A percentile compares a stretch with the other conserved stretches of the same genome.
Evolutionary conservation across 306 rosid genomes (phyloP).

Genomic region (Pachyrhizus erosus): DNA sequence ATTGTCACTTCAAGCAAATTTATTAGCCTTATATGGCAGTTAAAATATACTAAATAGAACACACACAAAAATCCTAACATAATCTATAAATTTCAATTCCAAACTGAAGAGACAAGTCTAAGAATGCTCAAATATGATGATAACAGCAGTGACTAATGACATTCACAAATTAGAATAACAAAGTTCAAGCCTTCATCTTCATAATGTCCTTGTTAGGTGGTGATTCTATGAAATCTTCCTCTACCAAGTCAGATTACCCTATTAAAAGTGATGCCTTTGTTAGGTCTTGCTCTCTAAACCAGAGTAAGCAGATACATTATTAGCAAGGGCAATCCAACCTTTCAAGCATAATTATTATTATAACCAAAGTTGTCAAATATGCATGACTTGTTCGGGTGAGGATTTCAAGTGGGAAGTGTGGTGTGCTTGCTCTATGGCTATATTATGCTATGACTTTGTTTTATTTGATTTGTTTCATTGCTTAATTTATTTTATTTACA

Average conservation of each 20-base stretch:
- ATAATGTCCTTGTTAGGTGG: not conserved
- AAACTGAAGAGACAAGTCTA: not conserved
- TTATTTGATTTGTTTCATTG: no score
- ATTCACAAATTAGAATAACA: conserved; percentile 37
- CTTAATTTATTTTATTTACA: no score
- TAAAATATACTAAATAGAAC: not conserved
- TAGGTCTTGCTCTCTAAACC: not conserved
- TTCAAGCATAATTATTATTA: no score
- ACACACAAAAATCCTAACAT: not conserved
- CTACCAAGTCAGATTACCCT: not conserved
- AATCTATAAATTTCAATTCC: not conserved
- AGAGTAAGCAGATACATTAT: not conserved
- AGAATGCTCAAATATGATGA: not conserved
- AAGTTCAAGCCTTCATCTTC: conserved; percentile 27
- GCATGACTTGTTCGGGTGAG: no score
- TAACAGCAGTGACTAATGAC: conserved; percentile 35
- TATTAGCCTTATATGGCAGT: not conserved
- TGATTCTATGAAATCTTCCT: conserved; percentile 35
- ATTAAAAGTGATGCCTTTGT: conserved; percentile 24
- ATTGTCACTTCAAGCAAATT: not conserved
- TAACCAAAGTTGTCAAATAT: no score
- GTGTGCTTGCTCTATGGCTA: no score
- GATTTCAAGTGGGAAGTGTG: no score
- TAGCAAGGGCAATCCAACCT: no score
- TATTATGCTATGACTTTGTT: no score